These are phyloP conservation scores for Orobanche coerulescens DNA, from an alignment of 257 asterid genomes.

Conservation along the genomic window DNA sequence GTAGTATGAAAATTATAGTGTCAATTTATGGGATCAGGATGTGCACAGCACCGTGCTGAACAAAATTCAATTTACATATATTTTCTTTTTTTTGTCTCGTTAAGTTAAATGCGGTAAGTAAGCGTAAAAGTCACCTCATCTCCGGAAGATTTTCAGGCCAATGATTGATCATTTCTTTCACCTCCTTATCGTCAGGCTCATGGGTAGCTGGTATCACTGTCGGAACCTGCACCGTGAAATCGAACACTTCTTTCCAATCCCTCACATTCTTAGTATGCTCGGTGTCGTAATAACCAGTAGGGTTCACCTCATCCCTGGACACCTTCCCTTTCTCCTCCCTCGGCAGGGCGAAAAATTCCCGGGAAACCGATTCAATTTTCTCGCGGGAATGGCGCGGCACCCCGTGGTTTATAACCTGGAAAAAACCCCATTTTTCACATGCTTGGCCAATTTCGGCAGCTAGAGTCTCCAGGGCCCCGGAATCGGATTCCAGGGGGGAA, in stretches of 20 bases:
- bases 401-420: slow-evolving; percentile 52
- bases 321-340: slow-evolving; percentile 44
- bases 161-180: slow-evolving; percentile 26
- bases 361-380: slow-evolving; percentile 18
- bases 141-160: slow-evolving; percentile 44
- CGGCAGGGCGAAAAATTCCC: slow-evolving; percentile 28
- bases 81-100: too few relatives aligned
- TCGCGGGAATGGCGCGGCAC: slow-evolving; percentile 24
- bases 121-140: slow-evolving; percentile 25
- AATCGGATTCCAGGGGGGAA: slow-evolving; percentile 21
- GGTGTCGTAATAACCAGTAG: slow-evolving; percentile 41
- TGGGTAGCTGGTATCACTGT: slow-evolving; percentile 30
- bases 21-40: too few relatives aligned
- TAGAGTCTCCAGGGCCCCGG: slow-evolving; percentile 7
- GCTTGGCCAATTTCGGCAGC: slow-evolving; percentile 37
- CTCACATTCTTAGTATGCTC: slow-evolving; percentile 58
- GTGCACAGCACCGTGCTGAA: too few relatives aligned
- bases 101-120: too few relatives aligned
- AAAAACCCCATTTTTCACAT: slow-evolving; percentile 51
- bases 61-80: too few relatives aligned
- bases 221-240: slow-evolving; percentile 31
- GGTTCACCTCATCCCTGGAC: slow-evolving; percentile 38
- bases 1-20: too few relatives aligned
- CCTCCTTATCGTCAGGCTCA: slow-evolving; percentile 26
- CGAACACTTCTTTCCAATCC: slow-evolving; percentile 69